Evolutionary conservation across 2,329 filamentous ascomycete genomes (phyloP).

Genomic region (Exophiala sp.): DNA sequence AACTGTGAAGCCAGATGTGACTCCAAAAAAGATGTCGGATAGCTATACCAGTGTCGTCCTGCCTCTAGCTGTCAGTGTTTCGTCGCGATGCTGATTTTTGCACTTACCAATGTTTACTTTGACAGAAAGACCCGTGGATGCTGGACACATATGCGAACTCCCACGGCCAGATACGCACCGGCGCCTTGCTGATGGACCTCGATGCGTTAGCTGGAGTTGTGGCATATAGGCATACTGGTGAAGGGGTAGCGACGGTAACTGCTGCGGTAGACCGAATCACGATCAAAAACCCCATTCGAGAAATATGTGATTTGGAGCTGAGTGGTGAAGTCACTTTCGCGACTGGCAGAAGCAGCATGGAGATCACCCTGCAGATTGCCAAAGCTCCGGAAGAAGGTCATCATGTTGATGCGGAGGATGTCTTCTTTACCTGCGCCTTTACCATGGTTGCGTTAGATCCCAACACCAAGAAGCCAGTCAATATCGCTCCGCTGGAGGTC

Average conservation of each 20-base stretch:
- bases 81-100: neutral
- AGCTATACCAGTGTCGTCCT: conserved; percentile 64
- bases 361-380: conserved; percentile 70
- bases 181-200: conserved; percentile 74
- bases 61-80: conserved; percentile 22
- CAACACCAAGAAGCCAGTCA: conserved; percentile 61
- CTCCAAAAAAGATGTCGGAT: conserved; percentile 67
- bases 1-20: conserved; percentile 52
- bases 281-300: conserved; percentile 67
- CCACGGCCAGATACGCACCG: conserved; percentile 68
- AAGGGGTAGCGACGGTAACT: conserved; percentile 61
- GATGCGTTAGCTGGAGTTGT: conserved; percentile 74
- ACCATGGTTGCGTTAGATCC: conserved; percentile 75
- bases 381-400: conserved; percentile 60
- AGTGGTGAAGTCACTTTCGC: conserved; percentile 68
- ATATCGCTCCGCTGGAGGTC: conserved; percentile 58
- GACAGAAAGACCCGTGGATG: conserved; percentile 71
- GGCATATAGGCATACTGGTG: conserved; percentile 69
- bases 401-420: conserved; percentile 54
- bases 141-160: conserved; percentile 75
- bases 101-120: conserved; percentile 36
- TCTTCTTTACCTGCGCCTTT: conserved; percentile 69
- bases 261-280: conserved; percentile 63
- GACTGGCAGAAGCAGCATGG: conserved; percentile 68
- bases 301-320: conserved; percentile 75